Base-by-base conservation (phyloP, 1,284 basidiomycete genomes). In the Afroboletus lepidellus region DNA sequence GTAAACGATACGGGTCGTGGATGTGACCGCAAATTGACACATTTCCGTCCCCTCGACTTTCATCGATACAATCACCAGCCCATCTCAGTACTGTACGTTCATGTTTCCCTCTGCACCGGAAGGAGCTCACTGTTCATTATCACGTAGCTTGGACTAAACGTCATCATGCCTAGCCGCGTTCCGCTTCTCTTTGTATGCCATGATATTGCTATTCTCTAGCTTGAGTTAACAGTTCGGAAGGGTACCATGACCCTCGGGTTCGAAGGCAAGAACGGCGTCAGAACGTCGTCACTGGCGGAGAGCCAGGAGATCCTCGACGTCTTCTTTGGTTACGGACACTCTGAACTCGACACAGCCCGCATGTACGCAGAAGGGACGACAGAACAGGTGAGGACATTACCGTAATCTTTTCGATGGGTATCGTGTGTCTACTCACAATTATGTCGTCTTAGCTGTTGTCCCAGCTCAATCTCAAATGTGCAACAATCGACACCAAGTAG, bases 181-280 rank as follows among this genome's bases (percentile, higher is more conserved):
- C 74, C 72, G 9, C 64, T 76, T 23, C 60, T 76, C 46, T 73
- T 75, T 48, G 73, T 73, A 46, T 41, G 69, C 7, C 16, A 25
- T 36, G 18, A 42, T 13, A 12, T 11, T 13, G 24, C 8, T 16
- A 7, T 39, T 34, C 16, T 6, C 11, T 8, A 15, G 29, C 13
- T 36, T 11, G 8, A 9, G 21, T 46, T 57, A n/a, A 60, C n/a
- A 0, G 5, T 32, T 8, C 38, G 15, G 20, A 44, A 77, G 77
- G 78, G 78, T 4, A 77, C 79, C 5, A 78, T 79, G 77, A 78
- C 76, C 16, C 61, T 80, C 42, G 78, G 79, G 18, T 67, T 63
- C 16, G 55, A 73, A 9, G 77, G 76, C 5, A 77, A 69, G 60
- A 72, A 71, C 34, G 75, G 72, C 18, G 72, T 74, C 8, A 71